phyloP scores from a whole-genome alignment of 1,284 basidiomycete species.

The Kwoniella shivajii region DNA sequence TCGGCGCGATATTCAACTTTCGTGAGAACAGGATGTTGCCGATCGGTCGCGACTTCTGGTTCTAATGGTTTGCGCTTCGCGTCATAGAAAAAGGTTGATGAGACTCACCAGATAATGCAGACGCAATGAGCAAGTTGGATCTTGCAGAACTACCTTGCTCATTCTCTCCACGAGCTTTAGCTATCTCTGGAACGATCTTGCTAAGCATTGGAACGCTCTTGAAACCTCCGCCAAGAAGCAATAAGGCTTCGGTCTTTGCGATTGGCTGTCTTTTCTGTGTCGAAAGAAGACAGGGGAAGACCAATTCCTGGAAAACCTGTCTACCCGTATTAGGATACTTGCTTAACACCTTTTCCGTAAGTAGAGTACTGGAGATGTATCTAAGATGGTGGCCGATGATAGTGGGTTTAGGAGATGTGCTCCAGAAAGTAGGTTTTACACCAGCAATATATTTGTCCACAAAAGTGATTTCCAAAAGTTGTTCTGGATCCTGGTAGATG shows the following conservation, averaged over 20 bases:
- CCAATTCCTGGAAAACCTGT: conserved; percentile 62
- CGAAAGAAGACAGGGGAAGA: conserved; percentile 74
- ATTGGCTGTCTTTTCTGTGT: conserved; percentile 70
- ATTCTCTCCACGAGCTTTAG: conserved; percentile 8
- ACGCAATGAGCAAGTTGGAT: conserved; percentile 19
- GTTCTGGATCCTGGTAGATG: conserved; percentile 62
- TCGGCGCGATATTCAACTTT: not conserved
- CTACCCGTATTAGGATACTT: conserved; percentile 51
- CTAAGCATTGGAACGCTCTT: conserved; percentile 41
- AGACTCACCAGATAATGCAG: conserved; percentile 13
- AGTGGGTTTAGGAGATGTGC: conserved; percentile 43
- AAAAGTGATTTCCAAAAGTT: conserved; percentile 58
- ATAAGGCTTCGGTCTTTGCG: conserved; percentile 7
- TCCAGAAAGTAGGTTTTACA: conserved; percentile 58
- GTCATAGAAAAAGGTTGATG: not conserved
- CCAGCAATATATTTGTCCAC: conserved; percentile 58
- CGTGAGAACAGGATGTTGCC: not conserved
- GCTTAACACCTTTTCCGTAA: conserved; percentile 9
- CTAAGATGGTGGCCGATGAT: conserved; percentile 62
- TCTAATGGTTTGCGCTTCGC: conserved; percentile 8
- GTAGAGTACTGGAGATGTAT: conserved; percentile 65
- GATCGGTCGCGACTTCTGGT: conserved; percentile 11
- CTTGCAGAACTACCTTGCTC: conserved; percentile 7
- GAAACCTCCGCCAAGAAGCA: conserved; percentile 17
- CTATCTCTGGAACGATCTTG: conserved; percentile 21